Conservation (phyloP, 2,329 filamentous ascomycete genomes). For the Microascus cirrosus region DNA sequence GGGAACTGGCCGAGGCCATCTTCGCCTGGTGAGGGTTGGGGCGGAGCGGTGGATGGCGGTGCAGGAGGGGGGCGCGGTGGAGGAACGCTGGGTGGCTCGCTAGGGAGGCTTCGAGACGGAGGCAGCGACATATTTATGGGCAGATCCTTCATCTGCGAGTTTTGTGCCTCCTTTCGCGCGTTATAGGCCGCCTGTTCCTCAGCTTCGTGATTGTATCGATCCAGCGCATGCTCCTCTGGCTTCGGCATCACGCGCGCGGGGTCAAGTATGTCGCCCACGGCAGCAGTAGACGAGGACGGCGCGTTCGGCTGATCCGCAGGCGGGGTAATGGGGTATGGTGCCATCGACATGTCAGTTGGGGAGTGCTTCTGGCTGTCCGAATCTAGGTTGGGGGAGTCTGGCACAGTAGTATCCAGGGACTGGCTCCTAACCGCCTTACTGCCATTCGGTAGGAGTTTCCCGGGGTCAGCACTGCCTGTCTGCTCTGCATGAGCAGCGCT, state of each 20-base stretch:
- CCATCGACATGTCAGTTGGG: constrained; percentile 46
- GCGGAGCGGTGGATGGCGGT: constrained; percentile 22
- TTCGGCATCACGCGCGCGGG: constrained; percentile 49
- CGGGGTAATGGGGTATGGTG: constrained; percentile 55
- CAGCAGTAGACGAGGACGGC: constrained; percentile 19
- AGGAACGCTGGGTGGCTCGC: constrained; percentile 37
- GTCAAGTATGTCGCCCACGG: constrained; percentile 39
- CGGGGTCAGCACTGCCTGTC: not conserved
- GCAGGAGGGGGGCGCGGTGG: constrained; percentile 36
- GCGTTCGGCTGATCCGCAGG: constrained; percentile 38
- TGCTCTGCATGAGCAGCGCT: not conserved
- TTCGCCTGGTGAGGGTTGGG: constrained; percentile 28
- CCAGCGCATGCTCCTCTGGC: constrained; percentile 46
- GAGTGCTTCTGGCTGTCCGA: constrained; percentile 41
- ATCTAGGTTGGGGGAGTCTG: constrained; percentile 37
- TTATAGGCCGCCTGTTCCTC: constrained; percentile 33
- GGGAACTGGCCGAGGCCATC: constrained; percentile 39
- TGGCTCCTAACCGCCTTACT: not conserved
- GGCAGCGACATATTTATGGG: constrained; percentile 40
- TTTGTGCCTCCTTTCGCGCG: constrained; percentile 32
- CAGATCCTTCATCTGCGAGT: constrained; percentile 29
- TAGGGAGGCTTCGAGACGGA: constrained; percentile 44
- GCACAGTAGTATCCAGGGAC: constrained; percentile 8
- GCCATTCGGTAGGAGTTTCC: not conserved
- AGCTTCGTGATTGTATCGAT: constrained; percentile 43